Conservation (phyloP, 1,284 basidiomycete genomes). For the Psilocybe mexicana region DNA sequence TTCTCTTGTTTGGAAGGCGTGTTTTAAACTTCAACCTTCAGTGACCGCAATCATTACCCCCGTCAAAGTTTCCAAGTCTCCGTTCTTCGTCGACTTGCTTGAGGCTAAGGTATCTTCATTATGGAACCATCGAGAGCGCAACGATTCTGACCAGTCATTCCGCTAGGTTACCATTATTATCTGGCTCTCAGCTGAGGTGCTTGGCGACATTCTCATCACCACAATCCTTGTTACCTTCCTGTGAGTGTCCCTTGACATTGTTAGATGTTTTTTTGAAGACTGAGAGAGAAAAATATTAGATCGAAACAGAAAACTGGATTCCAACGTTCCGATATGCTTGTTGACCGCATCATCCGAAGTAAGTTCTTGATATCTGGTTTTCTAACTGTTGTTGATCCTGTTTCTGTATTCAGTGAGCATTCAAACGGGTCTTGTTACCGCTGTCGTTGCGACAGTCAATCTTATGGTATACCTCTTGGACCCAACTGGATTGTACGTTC, state of each 20-base stretch:
- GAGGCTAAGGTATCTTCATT: conserved; percentile 17
- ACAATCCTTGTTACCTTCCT: conserved; percentile 34
- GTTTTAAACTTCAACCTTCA: neutral
- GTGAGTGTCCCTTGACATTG: conserved; percentile 24
- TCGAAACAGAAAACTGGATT: conserved; percentile 37
- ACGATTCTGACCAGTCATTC: neutral
- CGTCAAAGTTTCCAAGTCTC: conserved; percentile 21
- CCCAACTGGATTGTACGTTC: conserved; percentile 31
- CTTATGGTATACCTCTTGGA: conserved; percentile 34
- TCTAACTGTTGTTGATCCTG: neutral
- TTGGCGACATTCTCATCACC: conserved; percentile 39
- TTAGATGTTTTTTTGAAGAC: neutral
- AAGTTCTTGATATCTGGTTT: conserved; percentile 17
- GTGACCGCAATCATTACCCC: conserved; percentile 23
- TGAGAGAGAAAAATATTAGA: neutral
- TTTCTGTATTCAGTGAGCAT: conserved; percentile 14
- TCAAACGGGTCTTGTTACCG: conserved; percentile 24
- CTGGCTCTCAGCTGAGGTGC: conserved; percentile 31
- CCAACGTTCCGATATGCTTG: conserved; percentile 25
- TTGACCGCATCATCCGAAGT: conserved; percentile 44
- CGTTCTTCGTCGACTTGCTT: conserved; percentile 22
- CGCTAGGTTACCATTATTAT: conserved; percentile 27
- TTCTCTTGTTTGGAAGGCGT: neutral
- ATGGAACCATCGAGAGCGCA: neutral
- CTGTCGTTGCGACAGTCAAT: conserved; percentile 34